phyloP scores from a whole-genome alignment of 2,329 filamentous ascomycete genomes.

The Stemphylium vesicarium region DNA sequence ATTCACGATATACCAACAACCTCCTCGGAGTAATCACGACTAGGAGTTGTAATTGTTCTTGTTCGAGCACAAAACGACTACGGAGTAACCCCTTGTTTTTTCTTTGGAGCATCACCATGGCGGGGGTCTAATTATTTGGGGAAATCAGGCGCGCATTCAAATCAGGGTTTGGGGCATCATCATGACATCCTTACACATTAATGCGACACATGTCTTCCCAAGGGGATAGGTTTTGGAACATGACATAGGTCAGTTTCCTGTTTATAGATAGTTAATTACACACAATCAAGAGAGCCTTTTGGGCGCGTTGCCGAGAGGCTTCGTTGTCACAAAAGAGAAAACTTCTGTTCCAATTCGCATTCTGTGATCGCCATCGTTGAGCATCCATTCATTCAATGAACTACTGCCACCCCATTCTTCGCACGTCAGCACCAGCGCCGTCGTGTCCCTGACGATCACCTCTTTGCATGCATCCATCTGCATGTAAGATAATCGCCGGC shows the following conservation, averaged over 20 bases:
- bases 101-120: conserved; percentile 1
- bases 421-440: too few relatives aligned
- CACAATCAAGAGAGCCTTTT: not conserved
- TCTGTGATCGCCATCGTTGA: too few relatives aligned
- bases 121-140: conserved; percentile 7
- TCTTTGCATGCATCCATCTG: too few relatives aligned
- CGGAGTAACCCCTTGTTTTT: conserved; percentile 10
- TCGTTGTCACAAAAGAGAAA: not conserved
- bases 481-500: too few relatives aligned
- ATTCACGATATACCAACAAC: conserved; percentile 11
- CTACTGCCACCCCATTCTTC: too few relatives aligned
- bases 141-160: not conserved
- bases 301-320: not conserved
- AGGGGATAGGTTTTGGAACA: not conserved
- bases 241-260: not conserved
- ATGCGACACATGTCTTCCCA: conserved; percentile 2
- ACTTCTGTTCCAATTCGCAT: not conserved
- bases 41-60: conserved; percentile 8
- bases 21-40: not conserved
- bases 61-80: conserved; percentile 4
- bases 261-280: conserved; percentile 3
- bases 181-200: not conserved
- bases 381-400: too few relatives aligned
- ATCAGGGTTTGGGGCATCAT: not conserved
- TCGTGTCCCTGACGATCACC: too few relatives aligned